Base-by-base conservation (phyloP, 352 stramenopile genomes). In the Globisporangium splendens region DNA sequence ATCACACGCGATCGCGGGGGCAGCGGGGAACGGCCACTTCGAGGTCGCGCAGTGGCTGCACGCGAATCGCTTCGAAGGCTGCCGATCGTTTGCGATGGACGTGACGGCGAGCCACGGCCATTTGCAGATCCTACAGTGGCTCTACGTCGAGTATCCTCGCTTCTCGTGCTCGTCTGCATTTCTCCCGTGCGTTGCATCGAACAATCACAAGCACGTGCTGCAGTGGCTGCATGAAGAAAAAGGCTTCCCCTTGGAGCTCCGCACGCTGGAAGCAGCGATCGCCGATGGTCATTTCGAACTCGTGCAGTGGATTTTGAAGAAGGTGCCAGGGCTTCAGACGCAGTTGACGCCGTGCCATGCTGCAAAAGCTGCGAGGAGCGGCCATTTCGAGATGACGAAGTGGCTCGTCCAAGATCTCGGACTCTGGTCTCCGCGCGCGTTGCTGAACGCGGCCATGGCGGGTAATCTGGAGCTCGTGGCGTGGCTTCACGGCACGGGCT, bases 21-120 rank as follows among this genome's bases (percentile, higher is more conserved):
- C 73, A 0, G 73, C 69, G 2, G 58, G 63, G 5, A 77, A 78
- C 35, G 73, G 70, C 10, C 69, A 80, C 46, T 65, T 78, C 22
- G 51, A 56, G 8, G 50, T 83, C 22, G 68, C 66, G 13, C 41
- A 78, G 52, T 83, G 63, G 63, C 61, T 83, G 14, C 57, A 78
- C 46, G 28, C 54, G 18, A 57, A 82, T 43, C 61, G 70, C 1
- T 65, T 49, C 18, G 68, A 80, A 38, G 72, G 74, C 35, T 77
- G 68, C 14, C 68, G 68, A n/a, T 66, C 68, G 18, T 50, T 73
- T 50, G 68, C 73, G 28, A 54, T 85, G 61, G 71, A 85, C 47
- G 21, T 78, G 21, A 64, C 72, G 24, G 75, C 75, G n/a, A 75
- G 65, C 3, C 72, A 79, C 62, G 72, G 75, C 2, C 75, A 80